These are phyloP conservation scores for Jatropha podagrica DNA, from an alignment of 441 rosid genomes.

Conservation along the genomic window DNA sequence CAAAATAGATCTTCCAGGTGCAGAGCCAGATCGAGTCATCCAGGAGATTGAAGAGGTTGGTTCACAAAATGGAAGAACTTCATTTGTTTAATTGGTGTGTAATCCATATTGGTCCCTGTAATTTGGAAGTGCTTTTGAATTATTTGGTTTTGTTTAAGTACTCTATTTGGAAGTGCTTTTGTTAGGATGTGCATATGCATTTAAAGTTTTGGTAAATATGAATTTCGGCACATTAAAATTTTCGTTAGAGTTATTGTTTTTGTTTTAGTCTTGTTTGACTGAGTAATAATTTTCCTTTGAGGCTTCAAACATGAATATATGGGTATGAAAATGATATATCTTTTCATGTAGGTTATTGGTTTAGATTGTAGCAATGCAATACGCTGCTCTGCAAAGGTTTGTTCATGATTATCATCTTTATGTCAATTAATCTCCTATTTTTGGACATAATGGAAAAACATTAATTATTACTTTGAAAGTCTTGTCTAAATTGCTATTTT, in stretches of 20 bases:
- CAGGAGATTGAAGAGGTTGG: constrained; percentile 98
- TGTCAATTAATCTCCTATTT: neutral
- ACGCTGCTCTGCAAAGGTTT: constrained; percentile 96
- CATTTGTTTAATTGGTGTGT: constrained; percentile 39
- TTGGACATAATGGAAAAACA: constrained; percentile 4
- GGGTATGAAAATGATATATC: constrained; percentile 5
- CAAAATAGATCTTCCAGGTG: constrained; percentile 99
- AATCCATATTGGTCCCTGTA: constrained; percentile 26
- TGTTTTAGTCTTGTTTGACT: neutral
- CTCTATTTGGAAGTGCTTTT: neutral
- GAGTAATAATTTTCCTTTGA: neutral
- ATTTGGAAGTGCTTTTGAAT: constrained; percentile 17
- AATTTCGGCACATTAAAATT: neutral
- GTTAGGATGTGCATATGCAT: neutral
- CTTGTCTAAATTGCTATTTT: constrained; percentile 17
- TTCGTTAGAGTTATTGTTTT: neutral
- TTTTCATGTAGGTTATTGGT: constrained; percentile 74
- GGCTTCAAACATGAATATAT: constrained; percentile 11
- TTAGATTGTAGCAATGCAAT: constrained; percentile 93
- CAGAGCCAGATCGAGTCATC: constrained; percentile 80
- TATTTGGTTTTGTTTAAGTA: constrained; percentile 3
- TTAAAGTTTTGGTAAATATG: neutral
- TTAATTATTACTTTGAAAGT: constrained; percentile 10
- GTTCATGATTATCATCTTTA: constrained; percentile 26
- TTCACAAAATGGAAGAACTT: constrained; percentile 34